Percentiles rank a stretch among this genome's conserved stretches.
Evolutionary conservation across 2,329 filamentous ascomycete species (phyloP).

Genomic region (Phoma sp.): DNA sequence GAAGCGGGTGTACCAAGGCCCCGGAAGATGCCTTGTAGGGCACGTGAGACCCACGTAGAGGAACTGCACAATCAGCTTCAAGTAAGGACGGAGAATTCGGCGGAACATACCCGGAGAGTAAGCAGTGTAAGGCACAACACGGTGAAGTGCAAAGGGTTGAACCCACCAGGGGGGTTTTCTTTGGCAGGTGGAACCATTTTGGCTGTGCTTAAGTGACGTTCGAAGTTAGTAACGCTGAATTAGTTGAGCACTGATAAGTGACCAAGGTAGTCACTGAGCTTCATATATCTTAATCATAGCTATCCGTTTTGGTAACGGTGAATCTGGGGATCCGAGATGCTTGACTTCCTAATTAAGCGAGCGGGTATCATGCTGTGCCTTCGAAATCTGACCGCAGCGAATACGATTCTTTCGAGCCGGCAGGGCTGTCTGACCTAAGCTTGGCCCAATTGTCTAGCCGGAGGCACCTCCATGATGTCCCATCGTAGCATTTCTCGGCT

Average conservation of each 20-base stretch:
- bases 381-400: background rate
- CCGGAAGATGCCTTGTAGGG: conserved; percentile 36
- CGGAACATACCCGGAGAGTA: conserved; percentile 3
- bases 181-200: conserved; percentile 6
- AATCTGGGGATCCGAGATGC: conserved; percentile 16
- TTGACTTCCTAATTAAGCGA: background rate
- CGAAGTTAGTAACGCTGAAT: background rate
- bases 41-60: conserved; percentile 35
- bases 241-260: conserved; percentile 1
- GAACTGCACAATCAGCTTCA: conserved; percentile 20
- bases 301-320: conserved; percentile 1
- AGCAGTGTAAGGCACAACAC: conserved; percentile 13
- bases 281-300: conserved; percentile 9
- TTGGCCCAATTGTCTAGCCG: background rate
- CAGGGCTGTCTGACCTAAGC: background rate
- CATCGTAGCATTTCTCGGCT: background rate
- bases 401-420: background rate
- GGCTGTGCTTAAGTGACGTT: background rate
- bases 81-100: background rate
- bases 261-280: background rate
- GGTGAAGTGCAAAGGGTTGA: conserved; percentile 18
- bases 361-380: background rate
- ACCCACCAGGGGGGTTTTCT: background rate
- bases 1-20: conserved; percentile 44
- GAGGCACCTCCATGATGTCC: background rate